A percentile compares a stretch with the other conserved stretches of the same genome.
phyloP scores from a whole-genome alignment of 352 stramenopile species.

The Pythium myriotylum region DNA sequence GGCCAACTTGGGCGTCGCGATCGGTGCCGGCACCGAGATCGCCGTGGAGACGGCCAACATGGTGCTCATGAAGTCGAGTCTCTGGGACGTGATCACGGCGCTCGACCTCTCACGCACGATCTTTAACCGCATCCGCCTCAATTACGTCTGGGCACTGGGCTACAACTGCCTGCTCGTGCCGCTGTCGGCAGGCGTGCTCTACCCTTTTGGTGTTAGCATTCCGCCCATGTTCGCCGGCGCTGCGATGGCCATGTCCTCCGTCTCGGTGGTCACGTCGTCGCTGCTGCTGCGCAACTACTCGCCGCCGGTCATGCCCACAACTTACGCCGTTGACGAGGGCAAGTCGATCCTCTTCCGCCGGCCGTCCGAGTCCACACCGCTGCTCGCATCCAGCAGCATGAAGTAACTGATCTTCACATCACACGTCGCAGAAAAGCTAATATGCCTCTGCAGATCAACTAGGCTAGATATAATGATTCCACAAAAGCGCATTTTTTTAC shows the following conservation, averaged over 20 bases:
- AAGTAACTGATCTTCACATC: constrained; percentile 32
- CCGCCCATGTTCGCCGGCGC: constrained; percentile 96
- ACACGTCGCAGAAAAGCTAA: constrained; percentile 27
- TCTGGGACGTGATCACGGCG: constrained; percentile 95
- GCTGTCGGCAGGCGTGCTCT: constrained; percentile 96
- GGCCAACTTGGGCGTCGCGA: constrained; percentile 97
- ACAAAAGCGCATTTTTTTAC: constrained; percentile 18
- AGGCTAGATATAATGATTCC: constrained; percentile 6
- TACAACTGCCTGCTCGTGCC: constrained; percentile 99
- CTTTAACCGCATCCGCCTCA: constrained; percentile 96
- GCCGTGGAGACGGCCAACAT: constrained; percentile 97
- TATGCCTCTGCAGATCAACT: constrained; percentile 3
- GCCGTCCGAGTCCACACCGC: constrained; percentile 65
- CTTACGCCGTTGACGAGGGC: constrained; percentile 59
- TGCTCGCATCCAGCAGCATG: constrained; percentile 69
- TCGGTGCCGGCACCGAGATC: constrained; percentile 96
- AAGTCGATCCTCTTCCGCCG: constrained; percentile 88
- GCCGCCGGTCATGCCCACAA: constrained; percentile 66
- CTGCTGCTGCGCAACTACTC: constrained; percentile 93
- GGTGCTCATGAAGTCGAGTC: constrained; percentile 88
- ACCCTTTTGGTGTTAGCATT: constrained; percentile 93
- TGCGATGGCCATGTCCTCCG: constrained; percentile 96
- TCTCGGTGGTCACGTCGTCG: constrained; percentile 96
- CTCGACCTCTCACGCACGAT: constrained; percentile 96
- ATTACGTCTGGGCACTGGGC: constrained; percentile 97